Evolutionary conservation across 106 monocot species (phyloP).

Genomic region (Triglochin maritima): DNA sequence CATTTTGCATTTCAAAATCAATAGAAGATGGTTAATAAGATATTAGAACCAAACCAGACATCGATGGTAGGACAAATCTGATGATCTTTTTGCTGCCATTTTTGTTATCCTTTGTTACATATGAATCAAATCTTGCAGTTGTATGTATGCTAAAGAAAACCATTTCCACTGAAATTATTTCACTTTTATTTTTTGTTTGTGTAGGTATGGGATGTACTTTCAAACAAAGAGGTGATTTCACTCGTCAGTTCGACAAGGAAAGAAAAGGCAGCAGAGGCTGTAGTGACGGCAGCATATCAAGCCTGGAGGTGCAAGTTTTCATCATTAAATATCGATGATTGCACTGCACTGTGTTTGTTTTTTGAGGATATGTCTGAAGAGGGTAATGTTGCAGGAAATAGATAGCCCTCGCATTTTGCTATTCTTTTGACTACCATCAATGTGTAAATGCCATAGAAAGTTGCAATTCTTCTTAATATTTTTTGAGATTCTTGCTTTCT

Average conservation of each 20-base stretch:
- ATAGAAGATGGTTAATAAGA: too few species aligned
- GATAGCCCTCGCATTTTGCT: not conserved
- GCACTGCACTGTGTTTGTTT: slow-evolving; percentile 72
- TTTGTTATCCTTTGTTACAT: not conserved
- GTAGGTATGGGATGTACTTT: slow-evolving; percentile 85
- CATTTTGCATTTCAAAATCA: too few species aligned
- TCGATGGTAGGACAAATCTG: too few species aligned
- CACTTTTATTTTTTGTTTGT: too few species aligned
- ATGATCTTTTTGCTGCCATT: not conserved
- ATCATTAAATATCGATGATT: slow-evolving; percentile 58
- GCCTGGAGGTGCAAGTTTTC: slow-evolving; percentile 63
- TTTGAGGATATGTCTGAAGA: slow-evolving; percentile 28
- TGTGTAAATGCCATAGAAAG: too few species aligned
- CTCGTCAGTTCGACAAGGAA: slow-evolving; percentile 32
- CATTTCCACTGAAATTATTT: not conserved
- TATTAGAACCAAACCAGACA: too few species aligned
- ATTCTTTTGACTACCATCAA: not conserved
- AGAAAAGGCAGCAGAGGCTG: slow-evolving; percentile 53
- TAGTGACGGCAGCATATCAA: slow-evolving; percentile 46
- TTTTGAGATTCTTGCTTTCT: too few species aligned
- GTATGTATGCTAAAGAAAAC: not conserved
- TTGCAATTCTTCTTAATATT: too few species aligned
- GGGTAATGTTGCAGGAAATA: not conserved
- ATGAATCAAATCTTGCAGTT: not conserved
- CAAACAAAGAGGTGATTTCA: slow-evolving; percentile 53